phyloP scores from a whole-genome alignment of 305 asterid species.

The Solanum hybrid region DNA sequence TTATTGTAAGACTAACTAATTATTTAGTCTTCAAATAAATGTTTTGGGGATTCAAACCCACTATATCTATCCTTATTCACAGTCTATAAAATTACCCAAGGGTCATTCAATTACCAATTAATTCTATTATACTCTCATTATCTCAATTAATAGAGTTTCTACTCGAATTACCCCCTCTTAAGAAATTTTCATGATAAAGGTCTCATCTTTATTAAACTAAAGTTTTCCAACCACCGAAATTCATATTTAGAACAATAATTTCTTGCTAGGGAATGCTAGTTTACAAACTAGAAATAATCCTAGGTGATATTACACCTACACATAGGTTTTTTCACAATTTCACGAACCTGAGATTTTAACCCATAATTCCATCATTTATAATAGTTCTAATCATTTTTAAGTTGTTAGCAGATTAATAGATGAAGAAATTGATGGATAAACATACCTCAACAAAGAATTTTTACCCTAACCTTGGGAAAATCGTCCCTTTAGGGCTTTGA shows the following conservation, averaged over 20 bases:
- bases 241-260: neutral
- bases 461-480: neutral
- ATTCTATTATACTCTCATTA: neutral
- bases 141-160: neutral
- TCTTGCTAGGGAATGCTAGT: neutral
- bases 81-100: neutral
- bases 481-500: neutral
- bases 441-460: neutral
- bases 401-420: neutral
- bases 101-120: neutral
- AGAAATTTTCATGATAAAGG: neutral
- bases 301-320: neutral
- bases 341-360: neutral
- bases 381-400: neutral
- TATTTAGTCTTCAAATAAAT: neutral
- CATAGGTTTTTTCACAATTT: neutral
- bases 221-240: neutral
- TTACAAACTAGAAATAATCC: neutral
- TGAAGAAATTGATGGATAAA: neutral
- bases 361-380: neutral
- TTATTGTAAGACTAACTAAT: neutral
- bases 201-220: neutral
- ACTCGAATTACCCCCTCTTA: neutral
- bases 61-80: neutral
- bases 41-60: neutral